These are phyloP conservation scores for Diophrys appendiculata DNA, from an alignment of 73 alveolate species.

Conservation along the genomic window DNA sequence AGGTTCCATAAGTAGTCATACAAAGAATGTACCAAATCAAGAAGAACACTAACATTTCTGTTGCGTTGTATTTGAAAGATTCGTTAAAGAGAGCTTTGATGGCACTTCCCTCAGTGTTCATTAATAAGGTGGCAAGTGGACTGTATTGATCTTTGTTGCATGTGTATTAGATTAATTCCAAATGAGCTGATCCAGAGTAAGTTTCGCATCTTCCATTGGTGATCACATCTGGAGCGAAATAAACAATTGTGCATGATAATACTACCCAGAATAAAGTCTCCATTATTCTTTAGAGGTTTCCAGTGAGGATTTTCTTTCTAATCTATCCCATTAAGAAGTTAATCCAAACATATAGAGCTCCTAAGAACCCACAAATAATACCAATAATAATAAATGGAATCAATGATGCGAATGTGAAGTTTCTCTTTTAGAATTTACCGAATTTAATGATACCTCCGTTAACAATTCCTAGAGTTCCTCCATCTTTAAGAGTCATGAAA, in stretches of 20 bases:
- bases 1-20: constrained; percentile 59
- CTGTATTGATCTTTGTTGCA: constrained; percentile 45
- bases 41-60: constrained; percentile 29
- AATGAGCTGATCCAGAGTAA: constrained; percentile 3
- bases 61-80: constrained; percentile 16
- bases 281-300: constrained; percentile 19
- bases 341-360: constrained; percentile 40
- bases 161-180: constrained; percentile 28
- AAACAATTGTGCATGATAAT: constrained; percentile 37
- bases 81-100: constrained; percentile 34
- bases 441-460: constrained; percentile 59
- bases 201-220: constrained; percentile 17
- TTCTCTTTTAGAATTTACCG: constrained; percentile 34
- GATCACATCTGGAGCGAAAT: constrained; percentile 40
- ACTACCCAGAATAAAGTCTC: constrained; percentile 24
- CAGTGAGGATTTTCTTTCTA: constrained; percentile 37
- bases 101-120: constrained; percentile 46
- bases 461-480: constrained; percentile 10
- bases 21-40: constrained; percentile 34
- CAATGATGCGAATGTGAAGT: constrained; percentile 27
- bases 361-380: constrained; percentile 39
- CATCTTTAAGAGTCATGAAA: constrained; percentile 10
- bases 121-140: constrained; percentile 51
- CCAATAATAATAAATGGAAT: constrained; percentile 43
- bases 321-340: constrained; percentile 13